Conservation (phyloP, 2,329 filamentous ascomycete species). For the Stagonosporopsis vannaccii region DNA sequence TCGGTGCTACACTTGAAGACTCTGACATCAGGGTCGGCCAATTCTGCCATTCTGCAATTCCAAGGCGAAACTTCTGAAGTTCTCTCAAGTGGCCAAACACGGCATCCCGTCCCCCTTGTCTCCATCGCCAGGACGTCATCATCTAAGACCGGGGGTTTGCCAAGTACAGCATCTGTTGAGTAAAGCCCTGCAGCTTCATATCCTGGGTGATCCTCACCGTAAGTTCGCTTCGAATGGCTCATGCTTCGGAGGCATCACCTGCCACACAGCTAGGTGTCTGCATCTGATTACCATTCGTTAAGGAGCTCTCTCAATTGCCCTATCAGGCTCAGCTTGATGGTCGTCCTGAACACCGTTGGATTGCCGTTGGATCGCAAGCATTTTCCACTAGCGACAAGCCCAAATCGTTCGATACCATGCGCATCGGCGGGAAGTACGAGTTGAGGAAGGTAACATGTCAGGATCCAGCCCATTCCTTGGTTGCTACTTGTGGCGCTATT, state of each 20-base stretch:
- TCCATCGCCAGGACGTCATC: constrained; percentile 18
- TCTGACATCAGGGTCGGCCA: background rate
- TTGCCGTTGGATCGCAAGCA: constrained; percentile 2
- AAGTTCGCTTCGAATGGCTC: constrained; percentile 12
- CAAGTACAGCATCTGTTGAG: constrained; percentile 21
- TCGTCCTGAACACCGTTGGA: constrained; percentile 5
- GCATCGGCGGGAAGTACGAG: constrained; percentile 10
- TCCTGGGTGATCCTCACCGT: constrained; percentile 14
- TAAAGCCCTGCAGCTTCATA: constrained; percentile 16
- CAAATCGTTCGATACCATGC: constrained; percentile 4
- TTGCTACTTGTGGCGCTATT: constrained; percentile 14
- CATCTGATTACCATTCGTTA: constrained; percentile 5
- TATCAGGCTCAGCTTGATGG: constrained; percentile 3
- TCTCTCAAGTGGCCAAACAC: constrained; percentile 11
- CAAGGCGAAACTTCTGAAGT: constrained; percentile 1
- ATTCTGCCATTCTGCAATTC: background rate
- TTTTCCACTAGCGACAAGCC: constrained; percentile 6
- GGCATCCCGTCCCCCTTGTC: constrained; percentile 21
- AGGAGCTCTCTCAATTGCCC: background rate
- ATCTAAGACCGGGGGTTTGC: constrained; percentile 17
- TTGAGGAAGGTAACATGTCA: constrained; percentile 15
- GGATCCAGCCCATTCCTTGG: constrained; percentile 15
- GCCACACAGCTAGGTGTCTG: background rate
- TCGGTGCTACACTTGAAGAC: constrained; percentile 7
- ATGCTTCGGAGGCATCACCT: constrained; percentile 7